Evolutionary conservation across 2,329 filamentous ascomycete genomes (phyloP), one percentile per base, ranked within the genome.

Genomic region (Trichophyton equinum): DNA sequence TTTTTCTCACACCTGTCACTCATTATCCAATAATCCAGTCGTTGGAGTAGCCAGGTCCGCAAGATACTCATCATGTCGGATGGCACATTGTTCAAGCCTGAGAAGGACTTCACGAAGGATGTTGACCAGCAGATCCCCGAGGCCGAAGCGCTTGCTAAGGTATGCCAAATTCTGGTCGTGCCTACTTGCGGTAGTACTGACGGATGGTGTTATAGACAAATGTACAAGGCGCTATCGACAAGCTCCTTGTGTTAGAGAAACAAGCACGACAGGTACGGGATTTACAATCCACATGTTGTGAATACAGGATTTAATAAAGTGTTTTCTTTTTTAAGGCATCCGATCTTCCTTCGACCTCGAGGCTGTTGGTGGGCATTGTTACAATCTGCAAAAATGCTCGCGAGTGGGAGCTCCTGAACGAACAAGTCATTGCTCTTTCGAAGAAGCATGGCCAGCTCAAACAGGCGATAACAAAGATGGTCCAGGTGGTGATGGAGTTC

Each of bases 371-470:
- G 71, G 81, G 86, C 65, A 94, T 99, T 74, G 89, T 95, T 73
- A 95, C 89, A 72, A 85, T 97, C 79, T 92, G 90, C 79, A 97
- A 96, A 77, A 82, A 95, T 75, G 85, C 88, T 20, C 87, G 87
- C 67, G 91, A 99, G 75, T 99, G 94, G 94, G 86, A 85, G 74
- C 79, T 96, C 70, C 83, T 99, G 77, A 97, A 96, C 74, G 94
- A 99, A 78, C 94, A 99, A 78, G 89, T 96, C 65, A 82, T 96
- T 69, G 82, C 96, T 65, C 82, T 99, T 62, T 97, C 94, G 66
- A 99, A 99, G 85, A 99, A 99, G 81, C 94, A 99, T 88, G 89
- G 91, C 69, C 94, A 99, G 80, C 91, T 99, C 72, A 99, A 99
- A 78, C 94, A 97, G 77, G 94, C 94, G 71, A 94, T 91, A 70